A percentile compares a stretch with the other conserved stretches of the same genome.
These are phyloP conservation scores for Aspergillus niger DNA, from an alignment of 2,329 filamentous ascomycete genomes.

Conservation along the genomic window DNA sequence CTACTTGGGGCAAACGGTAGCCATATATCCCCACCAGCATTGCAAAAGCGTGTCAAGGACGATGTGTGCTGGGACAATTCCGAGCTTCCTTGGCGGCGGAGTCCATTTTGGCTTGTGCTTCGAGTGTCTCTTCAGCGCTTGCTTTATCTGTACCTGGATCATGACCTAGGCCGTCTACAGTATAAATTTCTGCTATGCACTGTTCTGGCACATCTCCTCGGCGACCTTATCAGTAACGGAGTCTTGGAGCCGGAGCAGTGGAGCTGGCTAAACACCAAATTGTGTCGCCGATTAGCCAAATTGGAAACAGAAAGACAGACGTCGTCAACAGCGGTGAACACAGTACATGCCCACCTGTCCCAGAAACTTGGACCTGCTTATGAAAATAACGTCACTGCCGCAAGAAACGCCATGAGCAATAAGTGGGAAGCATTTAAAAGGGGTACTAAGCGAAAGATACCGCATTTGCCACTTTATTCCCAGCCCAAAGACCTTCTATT, in stretches of 20 bases:
- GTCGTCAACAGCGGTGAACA: conserved; percentile 8
- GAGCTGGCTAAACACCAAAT: conserved; percentile 52
- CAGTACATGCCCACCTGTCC: conserved; percentile 34
- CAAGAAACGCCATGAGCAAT: conserved; percentile 33
- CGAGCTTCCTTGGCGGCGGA: conserved; percentile 62
- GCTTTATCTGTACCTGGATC: conserved; percentile 47
- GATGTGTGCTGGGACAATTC: conserved; percentile 58
- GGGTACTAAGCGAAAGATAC: conserved; percentile 42
- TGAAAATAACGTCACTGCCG: conserved; percentile 30
- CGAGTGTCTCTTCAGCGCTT: conserved; percentile 60
- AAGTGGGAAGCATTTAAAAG: conserved; percentile 48
- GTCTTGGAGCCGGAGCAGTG: conserved; percentile 36
- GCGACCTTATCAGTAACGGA: conserved; percentile 36
- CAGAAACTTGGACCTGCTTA: conserved; percentile 30
- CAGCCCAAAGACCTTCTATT: conserved; percentile 36
- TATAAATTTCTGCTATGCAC: conserved; percentile 63
- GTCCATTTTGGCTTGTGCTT: conserved; percentile 63
- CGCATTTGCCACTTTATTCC: conserved; percentile 44
- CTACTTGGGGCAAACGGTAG: conserved; percentile 59
- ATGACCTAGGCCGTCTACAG: conserved; percentile 46
- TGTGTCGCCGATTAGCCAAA: conserved; percentile 61
- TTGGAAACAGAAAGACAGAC: conserved; percentile 48
- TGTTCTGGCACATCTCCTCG: conserved; percentile 52
- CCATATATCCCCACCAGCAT: conserved; percentile 33
- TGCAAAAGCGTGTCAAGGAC: conserved; percentile 64